Percentiles rank a stretch among this genome's conserved stretches.
These are phyloP conservation scores for Aspergillus transmontanensis DNA, from an alignment of 2,329 filamentous ascomycete species.

Conservation along the genomic window DNA sequence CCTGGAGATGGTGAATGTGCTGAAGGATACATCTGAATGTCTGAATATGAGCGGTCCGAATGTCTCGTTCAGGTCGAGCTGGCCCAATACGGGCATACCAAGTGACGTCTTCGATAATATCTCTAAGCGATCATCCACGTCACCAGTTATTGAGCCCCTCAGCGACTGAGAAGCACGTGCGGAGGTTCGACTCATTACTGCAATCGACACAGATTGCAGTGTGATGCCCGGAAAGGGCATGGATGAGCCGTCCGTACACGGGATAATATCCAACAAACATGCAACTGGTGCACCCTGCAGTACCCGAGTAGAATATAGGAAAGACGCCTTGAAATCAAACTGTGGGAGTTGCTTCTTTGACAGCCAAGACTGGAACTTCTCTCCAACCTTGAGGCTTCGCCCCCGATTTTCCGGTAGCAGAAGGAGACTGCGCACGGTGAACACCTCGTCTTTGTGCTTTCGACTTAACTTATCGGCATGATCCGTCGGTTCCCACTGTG, in stretches of 20 bases:
- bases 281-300: conserved; percentile 9
- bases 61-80: conserved; percentile 9
- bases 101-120: conserved; percentile 10
- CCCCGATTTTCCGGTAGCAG: conserved; percentile 18
- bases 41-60: conserved; percentile 14
- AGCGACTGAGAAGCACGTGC: conserved; percentile 17
- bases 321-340: conserved; percentile 16
- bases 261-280: conserved; percentile 7
- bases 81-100: conserved; percentile 3
- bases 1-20: conserved; percentile 15
- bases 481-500: neutral
- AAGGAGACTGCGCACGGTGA: conserved; percentile 13
- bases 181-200: conserved; percentile 9
- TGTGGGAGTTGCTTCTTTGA: conserved; percentile 15
- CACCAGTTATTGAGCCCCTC: conserved; percentile 14
- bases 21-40: conserved; percentile 13
- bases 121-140: conserved; percentile 13
- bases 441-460: conserved; percentile 9
- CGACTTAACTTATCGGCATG: neutral
- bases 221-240: conserved; percentile 6
- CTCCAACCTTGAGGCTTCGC: conserved; percentile 7
- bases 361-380: conserved; percentile 18
- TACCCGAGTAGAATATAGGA: conserved; percentile 14
- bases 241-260: conserved; percentile 9
- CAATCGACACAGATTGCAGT: conserved; percentile 10